Evolutionary conservation across 345 rosid genomes (phyloP), one percentile per base, ranked within the genome.

Genomic region (Eucalyptus microcorys): DNA sequence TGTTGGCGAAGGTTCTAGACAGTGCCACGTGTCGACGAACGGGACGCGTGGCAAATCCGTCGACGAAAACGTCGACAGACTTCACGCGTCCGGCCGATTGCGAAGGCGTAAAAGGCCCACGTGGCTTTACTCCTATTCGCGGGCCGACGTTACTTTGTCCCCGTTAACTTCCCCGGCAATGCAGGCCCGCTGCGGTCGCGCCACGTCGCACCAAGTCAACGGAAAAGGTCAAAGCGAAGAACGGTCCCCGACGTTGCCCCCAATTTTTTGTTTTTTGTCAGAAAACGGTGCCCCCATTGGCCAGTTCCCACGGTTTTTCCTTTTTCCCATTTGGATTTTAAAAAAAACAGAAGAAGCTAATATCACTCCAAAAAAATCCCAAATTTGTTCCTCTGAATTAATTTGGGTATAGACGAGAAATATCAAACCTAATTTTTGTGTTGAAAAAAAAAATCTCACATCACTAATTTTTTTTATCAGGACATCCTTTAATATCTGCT

Each of bases 381-480:
- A n/a, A 64, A n/a, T 64, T 14, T 14, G 10, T 15, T 64, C 16
- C 8, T n/a, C 37, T 4, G 10, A 64, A 64, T 15, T 64, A n/a
- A 64, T 52, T 52, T 21, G 26, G 57, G 57, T 9, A 52, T 52
- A 52, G 10, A 21, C 57, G 26, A 21, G 57, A 52, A 49, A 52
- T 52, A 19, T 52, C 57, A 52, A 52, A 52, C 10, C 26, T 52
- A 52, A 52, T 21, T 52, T 52, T 52, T 52, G 57, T 21, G 57
- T 12, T 27, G 14, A 12, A 12, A 27, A 30, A 57, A 30, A 64
- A n/a, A 64, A 64, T n/a, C 17, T 64, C 76, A 64, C 3, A 12
- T 59, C 68, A 30, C 68, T 13, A 59, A 13, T 3, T 1, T 27
- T 12, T 27, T 26, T 26, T 26, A 64, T 16, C 8, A 8, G 0